These are phyloP conservation scores for Trichoderma koningii DNA, from an alignment of 2,329 filamentous ascomycete species.

Conservation along the genomic window DNA sequence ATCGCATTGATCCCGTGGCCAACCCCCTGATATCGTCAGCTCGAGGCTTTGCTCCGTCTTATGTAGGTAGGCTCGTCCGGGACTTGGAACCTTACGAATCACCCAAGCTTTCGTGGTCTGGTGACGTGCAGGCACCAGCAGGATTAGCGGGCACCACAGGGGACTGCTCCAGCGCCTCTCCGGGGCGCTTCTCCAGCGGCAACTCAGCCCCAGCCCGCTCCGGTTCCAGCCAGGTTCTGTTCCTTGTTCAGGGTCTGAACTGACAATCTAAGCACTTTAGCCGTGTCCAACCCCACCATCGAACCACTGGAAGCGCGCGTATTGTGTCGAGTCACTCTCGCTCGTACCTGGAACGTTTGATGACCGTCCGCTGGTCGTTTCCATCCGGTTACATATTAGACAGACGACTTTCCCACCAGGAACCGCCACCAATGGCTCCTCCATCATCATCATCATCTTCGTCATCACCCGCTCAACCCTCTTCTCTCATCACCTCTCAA, in stretches of 20 bases:
- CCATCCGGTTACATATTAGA: neutral
- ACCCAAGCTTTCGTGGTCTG: constrained; percentile 8
- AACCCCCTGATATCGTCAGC: neutral
- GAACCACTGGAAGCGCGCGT: constrained; percentile 9
- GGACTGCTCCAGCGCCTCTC: constrained; percentile 1
- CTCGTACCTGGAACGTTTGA: no score
- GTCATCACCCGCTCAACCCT: neutral
- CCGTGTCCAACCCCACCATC: constrained; percentile 25
- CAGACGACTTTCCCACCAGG: constrained; percentile 28
- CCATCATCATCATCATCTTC: constrained; percentile 33
- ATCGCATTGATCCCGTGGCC: neutral
- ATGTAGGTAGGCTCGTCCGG: neutral
- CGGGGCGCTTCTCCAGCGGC: neutral
- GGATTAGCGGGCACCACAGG: neutral
- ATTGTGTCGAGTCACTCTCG: neutral
- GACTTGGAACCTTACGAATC: neutral
- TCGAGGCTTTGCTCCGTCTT: neutral
- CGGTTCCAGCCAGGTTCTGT: neutral
- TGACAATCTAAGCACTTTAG: neutral
- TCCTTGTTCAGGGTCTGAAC: neutral
- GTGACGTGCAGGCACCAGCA: constrained; percentile 14
- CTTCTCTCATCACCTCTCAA: no score
- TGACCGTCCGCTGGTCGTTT: no score
- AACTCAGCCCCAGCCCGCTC: constrained; percentile 4
- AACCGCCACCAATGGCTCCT: constrained; percentile 32